Percentiles rank a stretch among this genome's conserved stretches.
Conservation (phyloP, 371 early-diverging fungal genomes). For the Circinella minor region DNA sequence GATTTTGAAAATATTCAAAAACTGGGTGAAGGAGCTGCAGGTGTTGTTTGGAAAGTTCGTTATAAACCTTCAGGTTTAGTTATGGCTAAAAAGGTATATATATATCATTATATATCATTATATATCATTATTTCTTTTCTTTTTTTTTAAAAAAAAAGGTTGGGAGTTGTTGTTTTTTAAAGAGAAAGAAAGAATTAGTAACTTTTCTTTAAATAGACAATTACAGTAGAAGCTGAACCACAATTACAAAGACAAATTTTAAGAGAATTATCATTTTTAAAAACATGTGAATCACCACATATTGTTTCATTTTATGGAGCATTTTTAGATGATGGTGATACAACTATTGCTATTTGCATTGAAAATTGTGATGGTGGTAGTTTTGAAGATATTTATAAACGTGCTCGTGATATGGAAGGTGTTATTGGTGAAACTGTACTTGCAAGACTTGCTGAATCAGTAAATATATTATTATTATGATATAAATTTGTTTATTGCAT, state of each 20-base stretch:
- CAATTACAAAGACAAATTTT: conserved; percentile 81
- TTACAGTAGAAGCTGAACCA: conserved; percentile 70
- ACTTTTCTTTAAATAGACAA: conserved; percentile 45
- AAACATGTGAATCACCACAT: conserved; percentile 86
- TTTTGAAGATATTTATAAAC: conserved; percentile 79
- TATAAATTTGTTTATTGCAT: not conserved
- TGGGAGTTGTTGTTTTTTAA: too few relatives aligned
- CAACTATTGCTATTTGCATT: conserved; percentile 90
- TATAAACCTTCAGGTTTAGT: conserved; percentile 77
- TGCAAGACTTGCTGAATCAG: conserved; percentile 80
- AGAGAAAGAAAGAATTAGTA: not conserved
- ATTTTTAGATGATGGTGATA: conserved; percentile 84
- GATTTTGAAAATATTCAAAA: conserved; percentile 70
- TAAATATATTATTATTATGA: conserved; percentile 16
- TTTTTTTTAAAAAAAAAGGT: not conserved
- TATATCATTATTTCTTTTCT: not conserved
- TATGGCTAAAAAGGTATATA: conserved; percentile 96
- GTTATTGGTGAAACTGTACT: conserved; percentile 80
- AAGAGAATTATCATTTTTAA: conserved; percentile 87
- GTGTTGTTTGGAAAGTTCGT: conserved; percentile 87
- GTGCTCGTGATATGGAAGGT: conserved; percentile 61
- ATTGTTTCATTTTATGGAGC: conserved; percentile 96
- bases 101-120: too few relatives aligned
- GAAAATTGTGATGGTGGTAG: conserved; percentile 92
- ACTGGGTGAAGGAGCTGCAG: conserved; percentile 93